Conservation (phyloP, 345 rosid species). For the Mallotus nudiflorus region DNA sequence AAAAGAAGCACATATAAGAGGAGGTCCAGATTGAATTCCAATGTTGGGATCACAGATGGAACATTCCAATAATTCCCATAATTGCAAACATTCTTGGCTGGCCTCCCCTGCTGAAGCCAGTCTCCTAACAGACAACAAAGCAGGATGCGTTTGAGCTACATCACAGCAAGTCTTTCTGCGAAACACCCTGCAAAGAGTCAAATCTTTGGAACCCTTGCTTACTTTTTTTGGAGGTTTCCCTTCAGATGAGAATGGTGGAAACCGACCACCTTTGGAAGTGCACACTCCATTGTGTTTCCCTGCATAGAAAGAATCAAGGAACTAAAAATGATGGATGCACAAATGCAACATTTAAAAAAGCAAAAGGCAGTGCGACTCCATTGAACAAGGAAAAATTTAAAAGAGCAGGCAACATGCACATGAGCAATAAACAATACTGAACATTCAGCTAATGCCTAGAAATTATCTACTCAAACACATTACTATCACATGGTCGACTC, state of each 20-base stretch:
- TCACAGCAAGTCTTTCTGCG: slow-evolving; percentile 85
- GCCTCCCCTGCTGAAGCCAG: slow-evolving; percentile 87
- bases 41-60: slow-evolving; percentile 87
- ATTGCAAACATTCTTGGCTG: slow-evolving; percentile 63
- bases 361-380: background rate
- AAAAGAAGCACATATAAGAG: slow-evolving; percentile 69
- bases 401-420: background rate
- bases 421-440: background rate
- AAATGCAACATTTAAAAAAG: background rate
- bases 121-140: slow-evolving; percentile 72
- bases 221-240: slow-evolving; percentile 76
- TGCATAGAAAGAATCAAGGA: slow-evolving; percentile 27
- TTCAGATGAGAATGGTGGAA: slow-evolving; percentile 67
- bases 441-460: too few species aligned
- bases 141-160: slow-evolving; percentile 78
- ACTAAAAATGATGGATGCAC: too few species aligned
- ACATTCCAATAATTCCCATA: slow-evolving; percentile 92
- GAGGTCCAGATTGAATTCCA: slow-evolving; percentile 87
- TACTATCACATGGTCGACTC: background rate
- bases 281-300: slow-evolving; percentile 56
- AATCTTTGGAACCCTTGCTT: slow-evolving; percentile 68
- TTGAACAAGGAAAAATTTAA: background rate
- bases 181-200: slow-evolving; percentile 80
- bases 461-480: background rate
- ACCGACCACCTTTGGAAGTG: slow-evolving; percentile 81